Base-by-base conservation (phyloP, 2,329 filamentous ascomycete genomes). In the Monosporascus sp. region DNA sequence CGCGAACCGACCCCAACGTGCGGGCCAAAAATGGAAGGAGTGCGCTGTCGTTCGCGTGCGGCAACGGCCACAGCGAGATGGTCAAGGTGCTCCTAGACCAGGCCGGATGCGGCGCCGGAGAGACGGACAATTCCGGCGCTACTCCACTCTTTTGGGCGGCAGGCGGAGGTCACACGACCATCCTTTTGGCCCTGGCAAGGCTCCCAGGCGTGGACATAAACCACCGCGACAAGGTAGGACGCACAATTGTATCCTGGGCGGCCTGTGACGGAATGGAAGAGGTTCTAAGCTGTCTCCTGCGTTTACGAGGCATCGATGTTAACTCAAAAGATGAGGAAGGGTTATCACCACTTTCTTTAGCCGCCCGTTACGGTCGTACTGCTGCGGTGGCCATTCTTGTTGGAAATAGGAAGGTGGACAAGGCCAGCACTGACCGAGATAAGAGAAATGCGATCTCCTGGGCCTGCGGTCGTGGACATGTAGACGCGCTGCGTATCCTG, bases 221-320 rank as follows among this genome's bases (percentile, higher is more conserved):
- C 52, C 64, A 68, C 37, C 55, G 60, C 5, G 69, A 72, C 50
- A 63, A 61, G 50, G 43, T 37, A 31, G 65, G 67, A 20, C 66
- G 69, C 52, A 68, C 66, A 45, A 60, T 65, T 5, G 45, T 70
- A 27, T 70, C 68, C n/a, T 70, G 67, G 68, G 69, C 68, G 2
- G 65, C 68, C 27, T 63, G 62, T 5, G 64, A 64, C 48, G 69
- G 68, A 7, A 58, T 57, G 44, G 50, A 52, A 31, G 55, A 61
- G 19, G 48, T 61, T 16, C 53, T 69, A 5, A 60, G 57, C 38
- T 27, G 56, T 22, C 54, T 71, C 16, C 53, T 71, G 16, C 55
- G 48, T n/a, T 46, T 63, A 11, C 44, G 59, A 7, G 37, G 54
- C 24, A 53, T 70, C 27, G 56, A 69, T 38, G 47, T 60, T 26